These are phyloP conservation scores for Simplicillium aogashimaense DNA, from an alignment of 2,329 filamentous ascomycete genomes.

Conservation along the genomic window DNA sequence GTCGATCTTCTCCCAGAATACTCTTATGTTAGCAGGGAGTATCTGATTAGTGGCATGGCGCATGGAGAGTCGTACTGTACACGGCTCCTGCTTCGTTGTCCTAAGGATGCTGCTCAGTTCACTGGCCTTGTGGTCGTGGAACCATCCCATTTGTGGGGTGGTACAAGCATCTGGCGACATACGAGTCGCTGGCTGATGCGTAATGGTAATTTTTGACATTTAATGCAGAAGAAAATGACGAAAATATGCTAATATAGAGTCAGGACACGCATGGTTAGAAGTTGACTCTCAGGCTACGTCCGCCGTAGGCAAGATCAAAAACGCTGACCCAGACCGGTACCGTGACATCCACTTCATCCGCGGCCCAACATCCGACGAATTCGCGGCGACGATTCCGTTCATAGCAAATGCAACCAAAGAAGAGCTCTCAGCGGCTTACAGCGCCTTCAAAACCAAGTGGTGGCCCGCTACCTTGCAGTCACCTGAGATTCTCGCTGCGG, in stretches of 20 bases:
- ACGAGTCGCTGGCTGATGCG: conserved; percentile 11
- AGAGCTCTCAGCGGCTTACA: conserved; percentile 6
- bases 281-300: conserved; percentile 11
- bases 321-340: conserved; percentile 8
- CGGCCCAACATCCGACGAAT: conserved; percentile 5
- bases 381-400: conserved; percentile 8
- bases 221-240: no score
- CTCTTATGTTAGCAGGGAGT: conserved; percentile 9
- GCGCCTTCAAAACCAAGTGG: conserved; percentile 9
- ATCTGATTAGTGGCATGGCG: conserved; percentile 8
- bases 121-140: conserved; percentile 9
- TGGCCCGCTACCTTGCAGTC: conserved; percentile 10
- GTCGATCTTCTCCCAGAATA: conserved; percentile 11
- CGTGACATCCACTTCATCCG: conserved; percentile 9
- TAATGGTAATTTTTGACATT: conserved; percentile 5
- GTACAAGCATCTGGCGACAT: conserved; percentile 12
- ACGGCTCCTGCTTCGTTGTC: conserved; percentile 8
- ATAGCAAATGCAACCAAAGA: conserved; percentile 7
- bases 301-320: conserved; percentile 9
- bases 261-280: conserved; percentile 11
- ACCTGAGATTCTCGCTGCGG: conserved; percentile 8
- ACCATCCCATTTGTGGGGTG: conserved; percentile 10
- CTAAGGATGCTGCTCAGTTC: conserved; percentile 4
- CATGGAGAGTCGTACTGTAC: conserved; percentile 10
- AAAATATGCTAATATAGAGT: neutral